Conservation (phyloP, 2,329 filamentous ascomycete genomes). For the Zymoseptoria tritici region DNA sequence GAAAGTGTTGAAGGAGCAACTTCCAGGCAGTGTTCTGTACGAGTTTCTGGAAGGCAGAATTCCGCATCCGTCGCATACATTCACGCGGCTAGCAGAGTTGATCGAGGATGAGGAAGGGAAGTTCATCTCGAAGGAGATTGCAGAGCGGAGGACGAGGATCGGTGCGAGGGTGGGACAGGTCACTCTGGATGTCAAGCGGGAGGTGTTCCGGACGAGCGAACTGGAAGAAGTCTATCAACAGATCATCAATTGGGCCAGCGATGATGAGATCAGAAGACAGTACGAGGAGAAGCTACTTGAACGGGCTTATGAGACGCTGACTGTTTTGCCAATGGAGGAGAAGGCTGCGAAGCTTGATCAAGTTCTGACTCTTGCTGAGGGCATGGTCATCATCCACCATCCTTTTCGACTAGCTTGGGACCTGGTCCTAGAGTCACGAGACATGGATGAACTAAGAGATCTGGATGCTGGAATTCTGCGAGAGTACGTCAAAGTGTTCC, state of each 20-base stretch:
- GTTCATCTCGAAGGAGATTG: slow-evolving; percentile 82
- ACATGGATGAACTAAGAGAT: slow-evolving; percentile 63
- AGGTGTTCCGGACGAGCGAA: slow-evolving; percentile 68
- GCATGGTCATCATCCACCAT: slow-evolving; percentile 95
- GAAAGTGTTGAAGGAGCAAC: slow-evolving; percentile 63
- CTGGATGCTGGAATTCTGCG: slow-evolving; percentile 72
- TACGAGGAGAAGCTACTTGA: slow-evolving; percentile 88
- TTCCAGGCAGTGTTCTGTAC: slow-evolving; percentile 78
- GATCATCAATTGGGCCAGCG: slow-evolving; percentile 81
- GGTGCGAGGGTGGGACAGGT: slow-evolving; percentile 79
- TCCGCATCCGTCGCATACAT: slow-evolving; percentile 70
- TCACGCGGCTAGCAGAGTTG: slow-evolving; percentile 74
- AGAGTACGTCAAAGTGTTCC: slow-evolving; percentile 77
- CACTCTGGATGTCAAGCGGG: slow-evolving; percentile 76
- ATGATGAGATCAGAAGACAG: slow-evolving; percentile 73
- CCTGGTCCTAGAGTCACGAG: slow-evolving; percentile 81
- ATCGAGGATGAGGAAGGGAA: slow-evolving; percentile 81
- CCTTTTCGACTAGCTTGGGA: slow-evolving; percentile 87
- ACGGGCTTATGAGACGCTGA: slow-evolving; percentile 69
- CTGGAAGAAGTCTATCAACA: slow-evolving; percentile 75
- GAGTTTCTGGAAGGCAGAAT: slow-evolving; percentile 74
- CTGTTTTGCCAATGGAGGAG: slow-evolving; percentile 57
- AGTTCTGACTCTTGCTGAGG: slow-evolving; percentile 69
- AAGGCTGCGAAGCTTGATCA: slow-evolving; percentile 66
- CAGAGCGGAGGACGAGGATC: slow-evolving; percentile 76